Percentiles rank a stretch among this genome's conserved stretches.
These are phyloP conservation scores for Kalmusia sp. DNA, from an alignment of 2,329 filamentous ascomycete genomes.

Conservation along the genomic window DNA sequence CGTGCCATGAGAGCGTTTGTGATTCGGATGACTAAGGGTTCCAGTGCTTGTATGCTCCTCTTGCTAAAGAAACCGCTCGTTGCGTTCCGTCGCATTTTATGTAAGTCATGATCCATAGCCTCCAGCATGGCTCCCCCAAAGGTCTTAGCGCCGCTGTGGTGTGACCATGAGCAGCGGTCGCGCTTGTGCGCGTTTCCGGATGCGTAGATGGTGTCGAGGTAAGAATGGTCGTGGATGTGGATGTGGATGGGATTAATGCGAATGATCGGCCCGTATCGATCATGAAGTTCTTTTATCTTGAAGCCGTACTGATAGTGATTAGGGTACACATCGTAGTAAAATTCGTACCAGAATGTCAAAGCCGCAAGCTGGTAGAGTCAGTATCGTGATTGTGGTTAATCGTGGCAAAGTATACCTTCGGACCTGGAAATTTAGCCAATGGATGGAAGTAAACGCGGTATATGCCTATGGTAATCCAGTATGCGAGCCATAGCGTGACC, in stretches of 20 bases:
- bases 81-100: no score
- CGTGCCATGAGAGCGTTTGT: no score
- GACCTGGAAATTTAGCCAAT: constrained; percentile 9
- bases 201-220: constrained; percentile 23
- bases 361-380: constrained; percentile 19
- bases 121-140: no score
- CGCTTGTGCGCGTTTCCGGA: constrained; percentile 17
- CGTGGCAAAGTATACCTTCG: constrained; percentile 1
- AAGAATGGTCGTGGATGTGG: constrained; percentile 24
- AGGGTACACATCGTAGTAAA: constrained; percentile 37
- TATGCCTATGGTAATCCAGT: constrained; percentile 4
- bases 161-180: constrained; percentile 13
- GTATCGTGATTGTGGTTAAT: background rate
- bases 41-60: no score
- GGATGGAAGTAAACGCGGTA: constrained; percentile 11
- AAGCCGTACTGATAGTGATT: constrained; percentile 26
- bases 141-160: no score
- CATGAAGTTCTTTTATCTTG: constrained; percentile 37
- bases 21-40: no score
- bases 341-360: constrained; percentile 35
- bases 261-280: constrained; percentile 29
- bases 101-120: no score
- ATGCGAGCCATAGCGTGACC: background rate
- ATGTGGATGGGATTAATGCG: constrained; percentile 24
- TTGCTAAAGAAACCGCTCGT: no score